Evolutionary conservation across 2,329 filamentous ascomycete genomes (phyloP), one percentile per base, ranked within the genome.

Genomic region (Pseudogymnoascus sp.): DNA sequence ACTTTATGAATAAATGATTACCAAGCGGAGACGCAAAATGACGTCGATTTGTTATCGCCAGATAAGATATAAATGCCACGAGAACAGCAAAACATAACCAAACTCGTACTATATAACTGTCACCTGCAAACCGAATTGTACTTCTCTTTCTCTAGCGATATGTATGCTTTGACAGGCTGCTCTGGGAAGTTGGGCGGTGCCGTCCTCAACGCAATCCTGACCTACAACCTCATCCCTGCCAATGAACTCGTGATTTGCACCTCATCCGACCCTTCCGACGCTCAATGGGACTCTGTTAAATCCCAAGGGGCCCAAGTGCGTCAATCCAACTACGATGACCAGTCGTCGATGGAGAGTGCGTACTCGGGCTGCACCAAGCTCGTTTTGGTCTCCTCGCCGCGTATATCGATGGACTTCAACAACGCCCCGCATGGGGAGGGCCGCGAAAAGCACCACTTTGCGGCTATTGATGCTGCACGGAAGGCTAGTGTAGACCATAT

Each of bases 381-480:
- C 55, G 80, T 71, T 63, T 67, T 69, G 12, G 67, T 74, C n/a
- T 74, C 72, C 31, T 65, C 64, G 0, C 69, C 68, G 5, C 61
- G 66, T 5, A 69, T 69, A n/a, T 58, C 60, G 8, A 60, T 67
- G 42, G 63, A 79, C 31, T 79, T 77, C 6, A 75, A 75, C 63
- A 78, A 78, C 62, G 74, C 80, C 6, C 74, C 75, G 2, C 39
- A 60, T 2, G 65, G 64, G 7, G 29, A 63, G 2, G 67, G 67
- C 1, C 64, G 65, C 6, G 65, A 66, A 31, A 64, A 62, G n/a
- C 62, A 62, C 2, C 66, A 69, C 44, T 63, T 68, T 25, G 59
- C 25, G 1, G 68, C 67, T 2, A 67, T 69, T 10, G 69, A 75
- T 59, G 72, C 72, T 2, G 71, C 71, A n/a, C 62, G 66, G 29